Base-by-base conservation (phyloP, 2,329 filamentous ascomycete species). In the Plenodomus biglobosus region DNA sequence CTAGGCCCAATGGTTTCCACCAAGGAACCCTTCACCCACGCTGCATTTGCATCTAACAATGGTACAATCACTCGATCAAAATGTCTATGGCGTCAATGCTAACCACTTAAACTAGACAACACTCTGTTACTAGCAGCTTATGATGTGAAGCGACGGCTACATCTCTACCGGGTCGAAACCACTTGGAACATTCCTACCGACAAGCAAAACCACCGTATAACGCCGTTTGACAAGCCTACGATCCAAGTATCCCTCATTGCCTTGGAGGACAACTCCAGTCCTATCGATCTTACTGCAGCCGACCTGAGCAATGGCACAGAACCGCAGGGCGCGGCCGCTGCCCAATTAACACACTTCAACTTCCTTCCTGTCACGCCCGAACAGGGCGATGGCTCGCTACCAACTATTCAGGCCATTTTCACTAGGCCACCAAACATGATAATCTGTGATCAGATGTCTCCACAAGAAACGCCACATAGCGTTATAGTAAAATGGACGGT, bases 401-500 rank as follows among this genome's bases (percentile, higher is more conserved):
- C 85, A 0, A 82, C 86, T 32, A 78, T 96, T 17, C 69, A 96
- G 27, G 85, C 87, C 0, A 80, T 92, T 22, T 90, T 90, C 51
- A 87, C 87, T 8, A 81, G 80, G 62, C 71, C 77, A 46, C 78
- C 75, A 20, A 73, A 65, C 17, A 19, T 65, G 8, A 52, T 65
- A 7, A 53, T 65, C 15, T 56, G 66, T 15, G 73, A 73, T 43
- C 73, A 73, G 44, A 78, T 79, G 22, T 78, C 85, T 22, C 85
- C 81, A 44, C 79, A 80, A 36, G 83, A 85, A 55, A 83, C 85
- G 24, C 76, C 83, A 0, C 84, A 87, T 58, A 95, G 86, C 58
- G 81, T 92, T 35, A 78, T 97, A 53, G 85, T 90, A 54, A 82
- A 87, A 53, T 97, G 92, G 92, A 86, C 94, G 58, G 69, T 92